Base-by-base conservation (phyloP, 2,329 filamentous ascomycete species). In the Colletotrichum kahawae region DNA sequence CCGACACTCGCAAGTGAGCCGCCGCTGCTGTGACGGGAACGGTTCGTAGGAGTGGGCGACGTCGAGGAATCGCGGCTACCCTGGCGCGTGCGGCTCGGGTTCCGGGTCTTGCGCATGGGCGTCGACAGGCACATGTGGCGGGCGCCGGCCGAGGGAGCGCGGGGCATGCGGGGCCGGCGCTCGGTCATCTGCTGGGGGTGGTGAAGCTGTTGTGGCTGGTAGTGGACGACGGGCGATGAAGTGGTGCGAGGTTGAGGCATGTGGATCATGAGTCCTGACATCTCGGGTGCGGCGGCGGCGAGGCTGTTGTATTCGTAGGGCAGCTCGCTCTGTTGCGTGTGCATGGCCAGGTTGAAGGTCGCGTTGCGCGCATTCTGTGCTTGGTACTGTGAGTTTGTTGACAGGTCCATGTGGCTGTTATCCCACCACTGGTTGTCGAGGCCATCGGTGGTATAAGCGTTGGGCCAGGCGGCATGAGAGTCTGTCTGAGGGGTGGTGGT, bases 71-170 rank as follows among this genome's bases (percentile, higher is more conserved):
- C 71, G 59, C 79, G 74, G 67, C 80, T 78, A 48, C 36, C 57
- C 51, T 76, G 74, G 74, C 70, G 71, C 77, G 77, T 80, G 77
- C 79, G 65, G 65, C 83, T 84, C 1, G 84, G 84, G 33, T 82
- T 83, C 33, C 84, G 83, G 62, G 82, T 81, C 81, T 88, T 90
- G 78, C 88, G 82, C 77, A 84, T 82, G 31, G 83, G 82, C 18
- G 82, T 85, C 34, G 82, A 84, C 76, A 85, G 75, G 70, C 81
- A 80, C 78, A 84, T 82, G 78, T 90, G 87, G 24, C 89, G 84
- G 18, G 89, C 88, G 4, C 89, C 89, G 1, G 89, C 89, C 2
- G 89, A 90, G 2, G 89, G 89, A 6, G 89, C 90, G 13, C 87
- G 85, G 1, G 90, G 89, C 67, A 88, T 88, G 14, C 87, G 86